phyloP scores from a whole-genome alignment of 1,284 basidiomycete genomes.

The Ganoderma multipileum region DNA sequence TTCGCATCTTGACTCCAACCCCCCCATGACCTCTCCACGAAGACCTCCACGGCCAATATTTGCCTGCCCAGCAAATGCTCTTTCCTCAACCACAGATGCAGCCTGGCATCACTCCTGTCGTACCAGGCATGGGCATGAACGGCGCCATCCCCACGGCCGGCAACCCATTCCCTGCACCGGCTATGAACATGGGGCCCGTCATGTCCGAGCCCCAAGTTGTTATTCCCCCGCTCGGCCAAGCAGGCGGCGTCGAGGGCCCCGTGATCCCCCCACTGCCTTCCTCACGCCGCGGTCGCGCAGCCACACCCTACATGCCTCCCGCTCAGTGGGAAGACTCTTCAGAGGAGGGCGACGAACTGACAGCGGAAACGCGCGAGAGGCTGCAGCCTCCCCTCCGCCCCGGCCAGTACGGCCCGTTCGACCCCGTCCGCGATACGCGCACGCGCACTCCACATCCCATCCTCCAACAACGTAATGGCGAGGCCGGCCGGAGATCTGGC shows the following conservation, averaged over 20 bases:
- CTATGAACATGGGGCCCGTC: slow-evolving; percentile 25
- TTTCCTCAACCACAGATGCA: slow-evolving; percentile 15
- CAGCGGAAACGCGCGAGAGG: slow-evolving; percentile 22
- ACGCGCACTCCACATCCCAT: slow-evolving; percentile 20
- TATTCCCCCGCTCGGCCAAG: slow-evolving; percentile 15
- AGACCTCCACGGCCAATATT: not conserved
- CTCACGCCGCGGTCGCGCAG: slow-evolving; percentile 13
- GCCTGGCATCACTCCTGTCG: slow-evolving; percentile 11
- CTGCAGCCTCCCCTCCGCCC: slow-evolving; percentile 31
- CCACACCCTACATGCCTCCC: slow-evolving; percentile 20
- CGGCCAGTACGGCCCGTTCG: slow-evolving; percentile 34
- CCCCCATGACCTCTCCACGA: not conserved
- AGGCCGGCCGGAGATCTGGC: not conserved
- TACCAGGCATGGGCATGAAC: slow-evolving; percentile 18
- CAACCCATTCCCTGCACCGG: slow-evolving; percentile 25
- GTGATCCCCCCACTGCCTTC: slow-evolving; percentile 26
- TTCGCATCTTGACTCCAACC: slow-evolving; percentile 1
- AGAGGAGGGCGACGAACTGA: slow-evolving; percentile 18
- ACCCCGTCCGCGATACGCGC: slow-evolving; percentile 15
- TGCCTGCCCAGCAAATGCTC: not conserved
- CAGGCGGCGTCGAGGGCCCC: slow-evolving; percentile 16
- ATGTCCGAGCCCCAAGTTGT: slow-evolving; percentile 17
- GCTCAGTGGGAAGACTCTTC: slow-evolving; percentile 6
- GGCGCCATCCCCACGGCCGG: slow-evolving; percentile 27
- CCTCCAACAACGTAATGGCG: slow-evolving; percentile 16